Conservation (phyloP, 2,329 filamentous ascomycete species). For the Colletotrichum shisoi region DNA sequence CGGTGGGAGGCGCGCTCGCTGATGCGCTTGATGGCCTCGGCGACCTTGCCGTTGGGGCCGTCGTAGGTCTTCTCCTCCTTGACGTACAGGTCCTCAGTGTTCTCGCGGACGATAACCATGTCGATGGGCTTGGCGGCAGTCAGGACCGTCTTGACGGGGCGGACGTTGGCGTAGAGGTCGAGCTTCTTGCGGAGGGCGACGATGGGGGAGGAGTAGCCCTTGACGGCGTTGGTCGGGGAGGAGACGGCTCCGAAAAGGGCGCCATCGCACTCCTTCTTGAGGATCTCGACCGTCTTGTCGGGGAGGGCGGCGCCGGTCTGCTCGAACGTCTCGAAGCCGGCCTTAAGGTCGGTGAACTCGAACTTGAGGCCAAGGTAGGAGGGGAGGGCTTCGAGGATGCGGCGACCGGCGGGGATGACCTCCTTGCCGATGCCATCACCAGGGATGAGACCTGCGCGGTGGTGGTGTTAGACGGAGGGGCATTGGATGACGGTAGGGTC, state of each 20-base stretch:
- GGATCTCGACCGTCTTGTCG: slow-evolving; percentile 86
- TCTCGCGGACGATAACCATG: slow-evolving; percentile 97
- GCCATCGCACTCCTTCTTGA: slow-evolving; percentile 91
- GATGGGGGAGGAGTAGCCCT: slow-evolving; percentile 95
- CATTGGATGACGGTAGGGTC: neutral
- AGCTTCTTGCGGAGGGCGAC: slow-evolving; percentile 95
- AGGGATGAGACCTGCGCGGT: slow-evolving; percentile 77
- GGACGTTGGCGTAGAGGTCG: slow-evolving; percentile 95
- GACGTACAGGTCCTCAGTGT: slow-evolving; percentile 98
- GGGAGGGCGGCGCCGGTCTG: slow-evolving; percentile 87
- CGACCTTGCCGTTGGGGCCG: slow-evolving; percentile 77
- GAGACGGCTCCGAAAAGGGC: slow-evolving; percentile 95
- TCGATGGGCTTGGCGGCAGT: slow-evolving; percentile 78
- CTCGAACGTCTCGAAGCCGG: slow-evolving; percentile 93
- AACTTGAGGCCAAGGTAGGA: slow-evolving; percentile 91
- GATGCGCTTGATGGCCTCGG: slow-evolving; percentile 98
- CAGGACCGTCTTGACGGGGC: slow-evolving; percentile 85
- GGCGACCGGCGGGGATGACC: slow-evolving; percentile 93
- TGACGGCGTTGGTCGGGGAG: slow-evolving; percentile 87
- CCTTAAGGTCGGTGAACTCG: slow-evolving; percentile 90
- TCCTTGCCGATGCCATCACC: slow-evolving; percentile 98
- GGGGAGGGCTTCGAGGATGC: slow-evolving; percentile 90
- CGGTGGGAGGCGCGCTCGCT: slow-evolving; percentile 82
- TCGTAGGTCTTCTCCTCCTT: slow-evolving; percentile 92
- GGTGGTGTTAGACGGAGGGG: slow-evolving; percentile 18